phyloP scores from a whole-genome alignment of 345 rosid species.

The Syzygium grande region DNA sequence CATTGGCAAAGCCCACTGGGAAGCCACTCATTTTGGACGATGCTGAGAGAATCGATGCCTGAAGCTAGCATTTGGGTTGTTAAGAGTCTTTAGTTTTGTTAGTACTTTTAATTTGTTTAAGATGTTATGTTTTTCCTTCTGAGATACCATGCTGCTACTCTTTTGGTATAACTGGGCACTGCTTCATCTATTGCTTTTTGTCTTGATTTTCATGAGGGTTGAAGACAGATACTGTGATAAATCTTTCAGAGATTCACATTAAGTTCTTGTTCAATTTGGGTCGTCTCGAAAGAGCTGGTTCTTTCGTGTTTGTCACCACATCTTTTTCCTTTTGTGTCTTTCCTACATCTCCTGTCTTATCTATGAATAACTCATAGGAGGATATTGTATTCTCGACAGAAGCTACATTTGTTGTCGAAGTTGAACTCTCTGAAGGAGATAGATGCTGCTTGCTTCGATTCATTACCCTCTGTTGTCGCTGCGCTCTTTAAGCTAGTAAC shows the following conservation, averaged over 20 bases:
- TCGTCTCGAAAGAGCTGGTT: not conserved
- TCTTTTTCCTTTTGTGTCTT: not conserved
- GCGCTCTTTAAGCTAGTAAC: not conserved
- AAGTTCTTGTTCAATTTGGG: not conserved
- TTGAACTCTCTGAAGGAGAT: not conserved
- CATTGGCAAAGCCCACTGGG: constrained; percentile 29
- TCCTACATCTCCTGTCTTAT: not conserved
- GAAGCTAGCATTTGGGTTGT: constrained; percentile 1
- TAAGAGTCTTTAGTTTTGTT: constrained; percentile 3
- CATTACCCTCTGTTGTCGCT: not conserved
- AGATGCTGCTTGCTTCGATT: not conserved
- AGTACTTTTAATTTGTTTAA: not conserved
- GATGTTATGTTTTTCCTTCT: not conserved
- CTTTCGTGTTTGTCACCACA: not conserved
- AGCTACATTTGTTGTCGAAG: not conserved
- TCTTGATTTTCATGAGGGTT: not conserved
- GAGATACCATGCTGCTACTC: not conserved
- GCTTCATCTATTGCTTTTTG: not conserved
- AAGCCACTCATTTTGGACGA: constrained; percentile 23
- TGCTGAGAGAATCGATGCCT: constrained; percentile 15
- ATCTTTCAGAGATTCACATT: not conserved
- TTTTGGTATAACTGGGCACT: not conserved
- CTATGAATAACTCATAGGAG: not conserved
- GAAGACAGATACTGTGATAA: not conserved
- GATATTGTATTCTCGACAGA: not conserved